Conservation (phyloP, 129 eudicot genomes). For the Flaveria bidentis region DNA sequence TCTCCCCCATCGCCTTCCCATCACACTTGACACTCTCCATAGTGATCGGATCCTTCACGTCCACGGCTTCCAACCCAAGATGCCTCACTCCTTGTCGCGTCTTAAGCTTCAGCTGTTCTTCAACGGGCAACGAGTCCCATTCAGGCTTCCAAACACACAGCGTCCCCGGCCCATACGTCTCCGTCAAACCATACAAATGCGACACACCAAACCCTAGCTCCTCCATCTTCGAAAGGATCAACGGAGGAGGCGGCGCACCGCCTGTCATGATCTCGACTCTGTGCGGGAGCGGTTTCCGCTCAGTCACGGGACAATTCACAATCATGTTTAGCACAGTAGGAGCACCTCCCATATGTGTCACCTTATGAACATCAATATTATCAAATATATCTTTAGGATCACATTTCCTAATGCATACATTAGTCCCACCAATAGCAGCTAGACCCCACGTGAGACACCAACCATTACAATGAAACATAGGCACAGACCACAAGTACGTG, state of each 20-base stretch:
- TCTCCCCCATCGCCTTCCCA: conserved; percentile 63
- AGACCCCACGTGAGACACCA: conserved; percentile 93
- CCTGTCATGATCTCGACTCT: conserved; percentile 63
- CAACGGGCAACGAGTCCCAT: conserved; percentile 61
- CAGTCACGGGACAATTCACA: conserved; percentile 48
- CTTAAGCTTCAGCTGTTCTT: conserved; percentile 49
- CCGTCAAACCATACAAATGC: conserved; percentile 72
- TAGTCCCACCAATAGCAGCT: conserved; percentile 89
- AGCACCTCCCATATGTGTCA: conserved; percentile 91
- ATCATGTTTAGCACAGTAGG: conserved; percentile 89
- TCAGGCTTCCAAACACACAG: conserved; percentile 67
- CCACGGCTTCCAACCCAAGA: conserved; percentile 53
- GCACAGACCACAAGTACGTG: conserved; percentile 85
- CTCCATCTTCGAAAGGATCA: conserved; percentile 53
- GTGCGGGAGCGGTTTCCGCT: conserved; percentile 64
- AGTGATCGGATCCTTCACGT: conserved; percentile 53
- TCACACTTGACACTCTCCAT: conserved; percentile 60
- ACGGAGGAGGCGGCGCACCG: conserved; percentile 76
- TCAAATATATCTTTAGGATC: conserved; percentile 65
- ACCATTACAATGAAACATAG: conserved; percentile 96
- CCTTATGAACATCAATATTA: conserved; percentile 49
- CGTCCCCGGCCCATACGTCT: conserved; percentile 71
- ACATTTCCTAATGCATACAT: conserved; percentile 68
- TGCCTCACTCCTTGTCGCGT: conserved; percentile 75
- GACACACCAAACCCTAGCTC: conserved; percentile 61